phyloP scores from a whole-genome alignment of 1,284 basidiomycete species.

The Trichosporon asahii region DNA sequence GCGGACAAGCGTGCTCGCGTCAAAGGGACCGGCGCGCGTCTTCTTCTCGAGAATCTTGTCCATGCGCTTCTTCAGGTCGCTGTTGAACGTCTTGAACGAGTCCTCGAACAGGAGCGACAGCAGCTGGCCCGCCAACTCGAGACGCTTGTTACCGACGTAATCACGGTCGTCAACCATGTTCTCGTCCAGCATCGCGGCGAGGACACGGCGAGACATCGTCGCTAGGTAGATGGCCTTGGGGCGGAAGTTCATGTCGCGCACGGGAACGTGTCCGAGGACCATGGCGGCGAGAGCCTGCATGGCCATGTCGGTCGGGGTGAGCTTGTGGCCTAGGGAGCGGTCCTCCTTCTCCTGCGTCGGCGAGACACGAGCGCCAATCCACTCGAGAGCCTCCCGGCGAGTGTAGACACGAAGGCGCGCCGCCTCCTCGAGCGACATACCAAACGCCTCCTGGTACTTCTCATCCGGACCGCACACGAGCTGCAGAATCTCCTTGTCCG shows the following conservation, averaged over 20 bases:
- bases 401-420: constrained; percentile 86
- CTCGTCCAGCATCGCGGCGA: constrained; percentile 95
- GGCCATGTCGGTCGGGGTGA: constrained; percentile 90
- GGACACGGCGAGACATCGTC: constrained; percentile 92
- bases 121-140: constrained; percentile 95
- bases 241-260: constrained; percentile 83
- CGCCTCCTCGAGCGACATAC: constrained; percentile 90
- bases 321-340: constrained; percentile 57
- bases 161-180: constrained; percentile 98
- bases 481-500: constrained; percentile 96
- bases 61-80: constrained; percentile 90
- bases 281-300: constrained; percentile 94
- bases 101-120: constrained; percentile 96
- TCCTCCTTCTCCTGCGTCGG: constrained; percentile 61
- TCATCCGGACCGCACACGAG: constrained; percentile 92
- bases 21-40: constrained; percentile 90
- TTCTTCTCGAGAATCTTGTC: constrained; percentile 98
- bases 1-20: constrained; percentile 67
- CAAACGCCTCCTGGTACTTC: constrained; percentile 81
- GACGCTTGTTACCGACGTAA: constrained; percentile 98
- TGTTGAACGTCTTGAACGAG: constrained; percentile 98
- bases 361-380: constrained; percentile 89
- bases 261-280: constrained; percentile 93
- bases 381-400: constrained; percentile 89
- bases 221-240: constrained; percentile 97